A percentile compares a stretch with the other conserved stretches of the same genome.
Conservation (phyloP, 2,329 filamentous ascomycete genomes). For the Nemania bipapillata region DNA sequence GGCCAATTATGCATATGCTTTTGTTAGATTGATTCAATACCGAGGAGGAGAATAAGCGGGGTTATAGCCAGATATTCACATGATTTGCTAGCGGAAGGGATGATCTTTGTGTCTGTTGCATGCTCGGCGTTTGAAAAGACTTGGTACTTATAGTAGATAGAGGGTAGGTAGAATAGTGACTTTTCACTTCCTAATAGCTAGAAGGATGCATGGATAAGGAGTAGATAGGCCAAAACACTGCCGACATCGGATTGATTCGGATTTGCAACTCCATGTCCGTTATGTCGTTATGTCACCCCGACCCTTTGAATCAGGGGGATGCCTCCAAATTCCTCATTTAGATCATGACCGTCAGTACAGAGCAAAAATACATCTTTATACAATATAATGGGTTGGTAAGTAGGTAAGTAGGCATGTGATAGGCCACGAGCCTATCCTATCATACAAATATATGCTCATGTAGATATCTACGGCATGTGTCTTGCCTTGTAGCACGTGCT, state of each 20-base stretch:
- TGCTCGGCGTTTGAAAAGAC: background rate
- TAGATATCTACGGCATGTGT: background rate
- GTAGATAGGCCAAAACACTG: background rate
- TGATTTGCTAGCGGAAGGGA: background rate
- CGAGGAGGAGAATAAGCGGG: background rate
- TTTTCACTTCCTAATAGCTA: background rate
- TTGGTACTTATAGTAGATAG: background rate
- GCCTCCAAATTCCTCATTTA: background rate
- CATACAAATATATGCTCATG: conserved; percentile 13
- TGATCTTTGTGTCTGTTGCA: background rate
- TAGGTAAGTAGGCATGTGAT: background rate
- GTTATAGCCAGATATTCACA: background rate
- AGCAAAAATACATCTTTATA: conserved; percentile 35
- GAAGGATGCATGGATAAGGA: background rate
- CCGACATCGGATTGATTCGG: background rate
- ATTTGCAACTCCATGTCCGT: background rate
- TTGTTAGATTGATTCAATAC: background rate
- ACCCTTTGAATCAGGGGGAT: no score
- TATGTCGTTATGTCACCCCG: background rate
- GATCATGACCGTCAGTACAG: background rate
- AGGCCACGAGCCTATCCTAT: conserved; percentile 15
- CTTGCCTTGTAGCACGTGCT: background rate
- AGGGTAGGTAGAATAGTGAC: background rate
- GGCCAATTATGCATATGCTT: no score
- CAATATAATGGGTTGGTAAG: conserved; percentile 17